Conservation (phyloP, 2,329 filamentous ascomycete genomes). For the Colletotrichum sp. region DNA sequence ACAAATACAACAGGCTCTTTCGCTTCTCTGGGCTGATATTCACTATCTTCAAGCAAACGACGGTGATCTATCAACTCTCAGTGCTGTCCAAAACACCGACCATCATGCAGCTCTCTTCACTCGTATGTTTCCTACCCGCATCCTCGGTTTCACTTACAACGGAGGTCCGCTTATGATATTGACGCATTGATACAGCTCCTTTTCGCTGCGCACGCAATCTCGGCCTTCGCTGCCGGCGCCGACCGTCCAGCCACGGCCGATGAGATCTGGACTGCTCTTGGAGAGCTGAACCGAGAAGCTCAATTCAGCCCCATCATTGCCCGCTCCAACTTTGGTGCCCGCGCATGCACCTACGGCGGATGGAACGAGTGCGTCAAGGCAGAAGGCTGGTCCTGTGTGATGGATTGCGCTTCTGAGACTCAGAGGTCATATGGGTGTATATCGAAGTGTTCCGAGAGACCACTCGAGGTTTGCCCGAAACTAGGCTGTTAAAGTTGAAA, state of each 20-base stretch:
- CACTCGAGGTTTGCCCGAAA: not conserved
- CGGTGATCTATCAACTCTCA: not conserved
- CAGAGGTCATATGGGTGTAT: not conserved
- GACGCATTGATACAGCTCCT: not conserved
- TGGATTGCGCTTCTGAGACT: not conserved
- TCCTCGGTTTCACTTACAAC: rapidly evolving
- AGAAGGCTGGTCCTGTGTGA: not conserved
- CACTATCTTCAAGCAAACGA: not conserved
- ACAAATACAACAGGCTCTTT: not conserved
- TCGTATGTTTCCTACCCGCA: not conserved
- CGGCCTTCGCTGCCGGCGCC: not conserved
- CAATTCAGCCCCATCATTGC: not conserved
- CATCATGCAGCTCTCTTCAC: not conserved
- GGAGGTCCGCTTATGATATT: rapidly evolving
- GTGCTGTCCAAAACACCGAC: not conserved
- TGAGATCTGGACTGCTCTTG: not conserved
- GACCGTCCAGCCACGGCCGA: not conserved
- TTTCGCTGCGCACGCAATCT: not conserved
- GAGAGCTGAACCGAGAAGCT: not conserved
- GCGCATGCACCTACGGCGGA: not conserved
- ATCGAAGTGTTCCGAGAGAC: not conserved
- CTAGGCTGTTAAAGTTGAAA: not conserved
- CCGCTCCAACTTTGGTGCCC: not conserved
- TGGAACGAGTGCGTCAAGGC: not conserved
- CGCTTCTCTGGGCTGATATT: not conserved